phyloP scores from a whole-genome alignment of 2,329 filamentous ascomycete genomes.

The Neofusicoccum sp. region DNA sequence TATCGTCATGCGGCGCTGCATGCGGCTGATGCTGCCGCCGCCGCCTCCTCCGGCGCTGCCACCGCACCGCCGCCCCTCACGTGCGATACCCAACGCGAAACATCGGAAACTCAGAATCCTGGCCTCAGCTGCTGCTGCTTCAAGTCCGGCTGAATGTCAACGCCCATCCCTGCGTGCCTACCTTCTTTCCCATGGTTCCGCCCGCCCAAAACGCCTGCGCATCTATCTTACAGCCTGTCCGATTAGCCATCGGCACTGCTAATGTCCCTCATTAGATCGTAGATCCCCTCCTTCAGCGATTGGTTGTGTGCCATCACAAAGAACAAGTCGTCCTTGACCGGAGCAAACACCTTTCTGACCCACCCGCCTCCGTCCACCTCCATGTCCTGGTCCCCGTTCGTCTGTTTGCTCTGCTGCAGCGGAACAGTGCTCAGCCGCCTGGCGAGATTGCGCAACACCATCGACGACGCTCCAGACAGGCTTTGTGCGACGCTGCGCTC shows the following conservation, averaged over 20 bases:
- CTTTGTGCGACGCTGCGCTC: constrained; percentile 66
- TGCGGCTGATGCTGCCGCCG: constrained; percentile 1
- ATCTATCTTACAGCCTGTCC: constrained; percentile 19
- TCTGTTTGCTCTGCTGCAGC: neutral
- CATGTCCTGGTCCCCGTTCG: constrained; percentile 55
- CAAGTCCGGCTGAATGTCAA: neutral
- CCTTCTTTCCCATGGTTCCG: constrained; percentile 1
- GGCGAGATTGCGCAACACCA: constrained; percentile 79
- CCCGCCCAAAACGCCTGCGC: constrained; percentile 5
- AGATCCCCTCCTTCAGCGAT: constrained; percentile 43
- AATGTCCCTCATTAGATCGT: constrained; percentile 36
- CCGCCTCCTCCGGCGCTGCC: neutral
- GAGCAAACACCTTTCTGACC: constrained; percentile 70
- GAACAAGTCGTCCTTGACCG: constrained; percentile 65
- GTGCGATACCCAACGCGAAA: neutral
- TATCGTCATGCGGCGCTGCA: neutral
- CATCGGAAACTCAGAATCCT: neutral
- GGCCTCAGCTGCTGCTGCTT: constrained; percentile 1
- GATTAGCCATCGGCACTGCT: constrained; percentile 6
- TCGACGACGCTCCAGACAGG: constrained; percentile 74
- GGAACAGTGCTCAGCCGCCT: constrained; percentile 40
- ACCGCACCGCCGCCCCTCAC: neutral
- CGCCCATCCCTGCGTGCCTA: constrained; percentile 2
- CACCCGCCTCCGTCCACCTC: constrained; percentile 55
- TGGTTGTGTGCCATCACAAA: constrained; percentile 71